Percentiles rank a stretch among this genome's conserved stretches.
phyloP scores from a whole-genome alignment of 768 basidiomycete genomes.

The Mycena latifolia region DNA sequence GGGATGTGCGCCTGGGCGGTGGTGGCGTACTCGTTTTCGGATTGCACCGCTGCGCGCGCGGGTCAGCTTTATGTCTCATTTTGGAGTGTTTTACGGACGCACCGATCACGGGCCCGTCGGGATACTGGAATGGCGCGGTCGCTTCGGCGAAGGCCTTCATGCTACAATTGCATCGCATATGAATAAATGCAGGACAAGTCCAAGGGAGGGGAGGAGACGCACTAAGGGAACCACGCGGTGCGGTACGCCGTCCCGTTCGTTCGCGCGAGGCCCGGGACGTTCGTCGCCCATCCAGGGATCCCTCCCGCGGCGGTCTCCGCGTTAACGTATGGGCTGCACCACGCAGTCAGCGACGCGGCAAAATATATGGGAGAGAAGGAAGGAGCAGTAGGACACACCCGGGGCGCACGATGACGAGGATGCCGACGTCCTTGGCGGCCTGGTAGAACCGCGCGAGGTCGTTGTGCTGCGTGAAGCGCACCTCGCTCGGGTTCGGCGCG shows the following conservation, averaged over 20 bases:
- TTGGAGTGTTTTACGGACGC: too few relatives aligned
- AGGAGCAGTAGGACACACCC: constrained; percentile 52
- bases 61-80: too few relatives aligned
- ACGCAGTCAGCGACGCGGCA: too few relatives aligned
- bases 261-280: constrained; percentile 64
- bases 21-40: constrained; percentile 60
- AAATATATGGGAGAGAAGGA: not conserved
- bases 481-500: constrained; percentile 67
- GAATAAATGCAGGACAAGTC: too few relatives aligned
- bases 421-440: constrained; percentile 70
- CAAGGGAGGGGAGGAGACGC: constrained; percentile 2
- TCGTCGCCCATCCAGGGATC: constrained; percentile 63
- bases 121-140: constrained; percentile 53
- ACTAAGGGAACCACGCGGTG: constrained; percentile 64
- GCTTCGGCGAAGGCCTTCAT: constrained; percentile 45
- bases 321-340: constrained; percentile 67
- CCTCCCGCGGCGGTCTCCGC: constrained; percentile 75
- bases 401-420: constrained; percentile 76
- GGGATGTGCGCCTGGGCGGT: constrained; percentile 45
- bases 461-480: constrained; percentile 72
- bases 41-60: constrained; percentile 47
- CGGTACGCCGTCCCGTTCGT: constrained; percentile 71
- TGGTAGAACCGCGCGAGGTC: constrained; percentile 70
- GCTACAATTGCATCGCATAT: constrained; percentile 21
- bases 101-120: constrained; percentile 59